Evolutionary conservation across 2,329 filamentous ascomycete species (phyloP).

Genomic region (Aspergillus hortae): DNA sequence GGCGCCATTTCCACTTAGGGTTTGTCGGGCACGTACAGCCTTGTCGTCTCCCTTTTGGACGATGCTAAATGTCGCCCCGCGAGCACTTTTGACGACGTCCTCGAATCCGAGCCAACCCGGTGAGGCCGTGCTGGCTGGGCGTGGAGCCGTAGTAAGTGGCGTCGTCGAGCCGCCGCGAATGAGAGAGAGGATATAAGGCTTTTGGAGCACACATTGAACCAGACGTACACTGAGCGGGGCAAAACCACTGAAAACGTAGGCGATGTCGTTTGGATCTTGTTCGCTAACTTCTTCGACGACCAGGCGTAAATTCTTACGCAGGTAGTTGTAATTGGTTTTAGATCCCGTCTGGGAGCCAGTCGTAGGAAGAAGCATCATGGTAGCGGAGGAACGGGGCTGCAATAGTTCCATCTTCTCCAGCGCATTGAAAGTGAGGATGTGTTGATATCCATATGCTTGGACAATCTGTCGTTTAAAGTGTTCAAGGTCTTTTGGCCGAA

Average conservation of each 20-base stretch:
- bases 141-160: conserved; percentile 28
- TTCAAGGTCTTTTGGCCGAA: conserved; percentile 85
- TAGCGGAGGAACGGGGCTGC: conserved; percentile 69
- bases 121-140: conserved; percentile 55
- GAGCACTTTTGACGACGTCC: conserved; percentile 80
- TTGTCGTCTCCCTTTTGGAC: conserved; percentile 90
- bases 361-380: conserved; percentile 78
- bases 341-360: conserved; percentile 59
- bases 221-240: conserved; percentile 87
- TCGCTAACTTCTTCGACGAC: conserved; percentile 98
- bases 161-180: conserved; percentile 59
- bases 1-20: conserved; percentile 70
- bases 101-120: conserved; percentile 94
- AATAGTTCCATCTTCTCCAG: conserved; percentile 89
- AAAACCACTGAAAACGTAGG: conserved; percentile 98
- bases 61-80: conserved; percentile 87
- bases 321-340: conserved; percentile 85
- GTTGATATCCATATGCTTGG: conserved; percentile 92
- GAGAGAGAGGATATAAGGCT: conserved; percentile 72
- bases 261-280: conserved; percentile 86
- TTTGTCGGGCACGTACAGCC: conserved; percentile 78
- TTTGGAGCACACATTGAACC: conserved; percentile 89
- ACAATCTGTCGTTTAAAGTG: conserved; percentile 82
- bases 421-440: conserved; percentile 81
- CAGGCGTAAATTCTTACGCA: conserved; percentile 80